These are phyloP conservation scores for Penicillium sp. DNA, from an alignment of 2,329 filamentous ascomycete genomes.

Conservation along the genomic window DNA sequence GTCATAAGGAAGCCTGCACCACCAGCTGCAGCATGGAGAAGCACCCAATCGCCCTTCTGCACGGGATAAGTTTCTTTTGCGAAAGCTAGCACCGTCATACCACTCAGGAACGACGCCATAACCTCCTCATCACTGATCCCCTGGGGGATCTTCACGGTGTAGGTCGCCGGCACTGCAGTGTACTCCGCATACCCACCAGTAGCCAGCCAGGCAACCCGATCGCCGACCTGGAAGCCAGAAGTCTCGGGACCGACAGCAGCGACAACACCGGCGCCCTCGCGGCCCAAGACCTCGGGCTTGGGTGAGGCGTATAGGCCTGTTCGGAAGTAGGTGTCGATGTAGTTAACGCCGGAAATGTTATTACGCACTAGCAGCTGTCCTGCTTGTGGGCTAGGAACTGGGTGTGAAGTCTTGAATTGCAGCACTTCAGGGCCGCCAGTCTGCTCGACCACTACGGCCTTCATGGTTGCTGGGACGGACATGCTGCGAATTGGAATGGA, in stretches of 20 bases:
- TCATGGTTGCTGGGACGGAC: slow-evolving; percentile 65
- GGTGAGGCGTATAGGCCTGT: slow-evolving; percentile 72
- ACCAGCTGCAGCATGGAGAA: slow-evolving; percentile 83
- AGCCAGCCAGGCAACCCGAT: slow-evolving; percentile 69
- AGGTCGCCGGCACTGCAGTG: slow-evolving; percentile 51
- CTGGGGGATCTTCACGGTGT: slow-evolving; percentile 63
- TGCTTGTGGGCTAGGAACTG: slow-evolving; percentile 66
- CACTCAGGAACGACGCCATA: slow-evolving; percentile 72
- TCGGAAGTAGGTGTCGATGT: slow-evolving; percentile 90
- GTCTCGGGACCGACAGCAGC: slow-evolving; percentile 56
- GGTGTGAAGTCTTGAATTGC: slow-evolving; percentile 66
- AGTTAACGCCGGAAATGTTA: slow-evolving; percentile 77
- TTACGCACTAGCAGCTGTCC: slow-evolving; percentile 79
- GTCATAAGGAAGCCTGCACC: slow-evolving; percentile 74
- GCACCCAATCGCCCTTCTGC: slow-evolving; percentile 72
- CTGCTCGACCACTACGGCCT: slow-evolving; percentile 69
- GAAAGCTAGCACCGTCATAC: slow-evolving; percentile 76
- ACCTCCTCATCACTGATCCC: slow-evolving; percentile 60
- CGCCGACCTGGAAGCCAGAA: slow-evolving; percentile 60
- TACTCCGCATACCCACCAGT: slow-evolving; percentile 59
- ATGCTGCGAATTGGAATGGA: slow-evolving; percentile 38
- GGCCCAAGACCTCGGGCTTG: slow-evolving; percentile 73
- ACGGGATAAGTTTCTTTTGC: slow-evolving; percentile 71
- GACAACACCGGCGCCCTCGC: slow-evolving; percentile 73
- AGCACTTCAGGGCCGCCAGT: slow-evolving; percentile 71